A percentile compares a stretch with the other conserved stretches of the same genome.
phyloP scores from a whole-genome alignment of 148 eudicot species.

The Fagopyrum homotropicum region DNA sequence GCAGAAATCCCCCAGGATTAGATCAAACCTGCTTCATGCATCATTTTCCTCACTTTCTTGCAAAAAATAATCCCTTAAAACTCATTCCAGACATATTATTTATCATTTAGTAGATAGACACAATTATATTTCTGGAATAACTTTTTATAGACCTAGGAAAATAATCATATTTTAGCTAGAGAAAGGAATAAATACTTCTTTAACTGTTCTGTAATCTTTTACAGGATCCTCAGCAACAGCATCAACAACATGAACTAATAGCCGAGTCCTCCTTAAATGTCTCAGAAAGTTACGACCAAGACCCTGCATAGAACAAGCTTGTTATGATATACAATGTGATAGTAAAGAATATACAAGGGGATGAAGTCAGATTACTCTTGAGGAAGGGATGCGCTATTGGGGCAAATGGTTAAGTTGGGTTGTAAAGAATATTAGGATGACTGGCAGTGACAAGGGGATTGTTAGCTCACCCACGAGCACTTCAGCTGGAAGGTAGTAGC shows the following conservation, averaged over 20 bases:
- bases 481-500: no score
- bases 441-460: no score
- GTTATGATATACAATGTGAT: no score
- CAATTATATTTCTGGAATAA: background rate
- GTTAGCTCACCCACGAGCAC: no score
- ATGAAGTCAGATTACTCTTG: no score
- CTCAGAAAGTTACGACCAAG: slow-evolving; percentile 93
- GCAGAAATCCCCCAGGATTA: background rate
- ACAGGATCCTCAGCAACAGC: slow-evolving; percentile 85
- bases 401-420: no score
- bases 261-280: slow-evolving; percentile 86
- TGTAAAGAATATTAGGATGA: no score
- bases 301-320: slow-evolving; percentile 42
- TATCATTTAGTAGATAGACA: background rate
- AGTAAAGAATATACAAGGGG: no score
- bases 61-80: background rate
- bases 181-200: slow-evolving; percentile 54
- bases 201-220: slow-evolving; percentile 74
- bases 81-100: background rate
- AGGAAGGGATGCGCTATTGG: no score
- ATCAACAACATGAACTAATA: slow-evolving; percentile 95
- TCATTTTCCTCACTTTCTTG: background rate
- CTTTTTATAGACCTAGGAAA: background rate
- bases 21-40: background rate
- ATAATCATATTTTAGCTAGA: background rate